Evolutionary conservation across 2,329 filamentous ascomycete genomes (phyloP).

Genomic region (Aspergillus piperis): DNA sequence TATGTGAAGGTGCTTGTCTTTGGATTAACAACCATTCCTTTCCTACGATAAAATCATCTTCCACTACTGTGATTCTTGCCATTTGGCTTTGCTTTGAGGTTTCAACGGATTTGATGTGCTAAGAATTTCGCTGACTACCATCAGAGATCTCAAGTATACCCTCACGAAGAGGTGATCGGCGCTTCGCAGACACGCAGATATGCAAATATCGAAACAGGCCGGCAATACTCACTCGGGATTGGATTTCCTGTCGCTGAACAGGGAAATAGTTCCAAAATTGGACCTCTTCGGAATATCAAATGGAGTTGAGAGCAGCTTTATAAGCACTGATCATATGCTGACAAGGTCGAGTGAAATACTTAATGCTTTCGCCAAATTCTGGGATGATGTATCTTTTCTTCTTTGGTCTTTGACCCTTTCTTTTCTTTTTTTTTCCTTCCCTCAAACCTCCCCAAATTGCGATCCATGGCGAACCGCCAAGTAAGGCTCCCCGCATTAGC

Average conservation of each 20-base stretch:
- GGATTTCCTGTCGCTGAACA: too few species aligned
- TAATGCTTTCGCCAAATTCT: too few species aligned
- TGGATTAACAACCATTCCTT: neutral
- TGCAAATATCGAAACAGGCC: too few species aligned
- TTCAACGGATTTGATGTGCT: neutral
- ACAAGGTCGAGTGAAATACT: too few species aligned
- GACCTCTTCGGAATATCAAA: too few species aligned
- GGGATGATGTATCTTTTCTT: neutral
- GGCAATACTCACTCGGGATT: too few species aligned
- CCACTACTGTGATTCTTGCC: too few species aligned
- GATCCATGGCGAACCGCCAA: conserved; percentile 11
- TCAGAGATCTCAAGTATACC: neutral
- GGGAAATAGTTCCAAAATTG: too few species aligned
- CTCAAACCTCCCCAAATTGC: conserved; percentile 1
- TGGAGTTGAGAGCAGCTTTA: too few species aligned
- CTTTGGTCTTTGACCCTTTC: neutral
- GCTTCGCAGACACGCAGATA: too few species aligned
- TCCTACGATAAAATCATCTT: neutral
- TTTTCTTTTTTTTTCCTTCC: neutral
- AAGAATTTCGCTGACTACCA: neutral
- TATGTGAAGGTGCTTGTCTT: neutral
- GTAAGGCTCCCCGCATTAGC: conserved; percentile 5
- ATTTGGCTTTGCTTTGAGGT: neutral
- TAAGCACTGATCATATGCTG: too few species aligned
- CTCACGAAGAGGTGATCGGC: neutral